Base-by-base conservation (phyloP, 2,329 filamentous ascomycete species). In the Cordyceps tenuipes region DNA sequence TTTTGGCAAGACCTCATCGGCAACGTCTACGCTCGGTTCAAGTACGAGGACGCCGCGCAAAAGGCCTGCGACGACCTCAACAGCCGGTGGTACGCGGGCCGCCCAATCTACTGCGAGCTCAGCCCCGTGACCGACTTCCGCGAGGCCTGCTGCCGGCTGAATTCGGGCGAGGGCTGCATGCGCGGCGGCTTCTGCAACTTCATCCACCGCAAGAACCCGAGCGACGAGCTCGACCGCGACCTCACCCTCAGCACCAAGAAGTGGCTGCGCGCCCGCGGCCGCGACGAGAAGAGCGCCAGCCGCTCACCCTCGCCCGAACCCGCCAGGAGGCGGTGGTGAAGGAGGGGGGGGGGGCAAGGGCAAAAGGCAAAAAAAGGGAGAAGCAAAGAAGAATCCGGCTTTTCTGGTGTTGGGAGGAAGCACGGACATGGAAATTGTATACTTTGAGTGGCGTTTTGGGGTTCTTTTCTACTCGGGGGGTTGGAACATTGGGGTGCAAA, bases 11-110 rank as follows among this genome's bases (percentile, higher is more conserved):
- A 99, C 77, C 82, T 99, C 57, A 97, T 99, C 72, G 94, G 94
- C 71, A 99, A 99, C 76, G 94, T 99, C 70, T 99, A 99, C 79
- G 94, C 94, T 56, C 91, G 94, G 67, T 99, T 97, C 88, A 99
- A 99, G 78, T 99, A 97, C 82, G 94, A 99, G 82, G 94, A 99
- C 75, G 88, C 87, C 59, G 92, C 94, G 56, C 92, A 97, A 74
- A 84, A 86, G 65, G 94, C 94, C 63, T 97, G 93, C 82, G 94
- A 97, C 76, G 88, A 88, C 63, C 84, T 97, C 68, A 99, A 97
- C 76, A 87, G 83, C 61, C 87, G 94, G 69, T 99, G 94, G 94
- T 99, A 99, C 77, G 93, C 94, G 63, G 94, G 90, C 21, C 83
- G 94, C 57, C 94, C 94, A 64, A 96, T 99, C 75, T 99, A 99